These are phyloP conservation scores for Saccharata proteae DNA, from an alignment of 2,329 filamentous ascomycete species.

Conservation along the genomic window DNA sequence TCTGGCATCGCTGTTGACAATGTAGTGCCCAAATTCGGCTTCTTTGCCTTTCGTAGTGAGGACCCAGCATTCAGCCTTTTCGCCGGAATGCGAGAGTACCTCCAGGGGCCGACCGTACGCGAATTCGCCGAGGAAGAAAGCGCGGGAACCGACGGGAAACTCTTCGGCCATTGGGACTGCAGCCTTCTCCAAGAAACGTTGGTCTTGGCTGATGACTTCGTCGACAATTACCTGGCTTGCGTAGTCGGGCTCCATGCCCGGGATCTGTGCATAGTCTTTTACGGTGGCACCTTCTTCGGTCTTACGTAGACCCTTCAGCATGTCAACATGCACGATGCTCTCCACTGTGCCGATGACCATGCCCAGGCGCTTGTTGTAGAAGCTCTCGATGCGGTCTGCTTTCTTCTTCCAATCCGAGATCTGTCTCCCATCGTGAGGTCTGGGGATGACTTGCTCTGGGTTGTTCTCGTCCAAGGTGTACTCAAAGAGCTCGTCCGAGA, in stretches of 20 bases:
- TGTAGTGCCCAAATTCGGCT: conserved; percentile 64
- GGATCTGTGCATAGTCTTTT: conserved; percentile 83
- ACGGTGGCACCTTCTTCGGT: conserved; percentile 81
- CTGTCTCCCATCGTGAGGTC: conserved; percentile 61
- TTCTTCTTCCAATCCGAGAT: conserved; percentile 79
- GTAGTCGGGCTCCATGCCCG: conserved; percentile 77
- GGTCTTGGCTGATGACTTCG: conserved; percentile 77
- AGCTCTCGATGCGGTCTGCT: conserved; percentile 67
- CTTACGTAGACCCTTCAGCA: conserved; percentile 82
- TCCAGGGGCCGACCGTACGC: conserved; percentile 86
- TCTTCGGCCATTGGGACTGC: conserved; percentile 87
- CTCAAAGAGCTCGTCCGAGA: conserved; percentile 88
- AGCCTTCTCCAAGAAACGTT: conserved; percentile 80
- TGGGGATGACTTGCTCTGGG: conserved; percentile 48
- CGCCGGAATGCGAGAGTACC: conserved; percentile 59
- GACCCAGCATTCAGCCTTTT: conserved; percentile 71
- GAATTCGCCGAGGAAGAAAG: conserved; percentile 90
- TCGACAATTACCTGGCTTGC: conserved; percentile 88
- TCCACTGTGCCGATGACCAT: conserved; percentile 81
- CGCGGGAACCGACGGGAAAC: conserved; percentile 69
- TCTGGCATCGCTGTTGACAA: conserved; percentile 59
- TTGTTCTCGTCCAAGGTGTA: conserved; percentile 61
- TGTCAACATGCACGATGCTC: conserved; percentile 80
- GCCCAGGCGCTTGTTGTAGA: conserved; percentile 83
- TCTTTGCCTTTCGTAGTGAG: conserved; percentile 61